Evolutionary conservation across 2,329 filamentous ascomycete species (phyloP).

Genomic region (Aureobasidium sp.): DNA sequence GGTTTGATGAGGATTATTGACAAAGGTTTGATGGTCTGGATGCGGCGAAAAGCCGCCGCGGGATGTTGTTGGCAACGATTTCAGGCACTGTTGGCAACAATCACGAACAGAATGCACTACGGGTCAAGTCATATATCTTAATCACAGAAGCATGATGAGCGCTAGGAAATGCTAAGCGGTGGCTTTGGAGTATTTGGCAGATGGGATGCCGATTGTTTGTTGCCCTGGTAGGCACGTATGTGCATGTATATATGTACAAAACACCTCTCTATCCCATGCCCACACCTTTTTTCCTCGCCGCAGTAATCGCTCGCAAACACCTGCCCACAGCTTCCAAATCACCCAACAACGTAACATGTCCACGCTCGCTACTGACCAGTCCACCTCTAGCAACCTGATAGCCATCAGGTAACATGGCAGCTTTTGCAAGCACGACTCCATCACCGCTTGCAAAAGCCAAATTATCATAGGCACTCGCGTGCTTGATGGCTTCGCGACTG

Average conservation of each 20-base stretch:
- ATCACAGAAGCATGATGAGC: no score
- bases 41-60: background rate
- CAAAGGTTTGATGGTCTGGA: background rate
- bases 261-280: conserved; percentile 54
- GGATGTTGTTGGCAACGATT: background rate
- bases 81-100: no score
- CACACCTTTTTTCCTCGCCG: conserved; percentile 64
- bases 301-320: conserved; percentile 61
- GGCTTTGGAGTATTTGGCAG: no score
- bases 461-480: conserved; percentile 75
- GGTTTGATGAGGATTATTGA: background rate
- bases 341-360: conserved; percentile 80
- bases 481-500: conserved; percentile 65
- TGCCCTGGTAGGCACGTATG: no score
- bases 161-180: no score
- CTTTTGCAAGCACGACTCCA: conserved; percentile 77
- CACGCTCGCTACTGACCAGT: conserved; percentile 70
- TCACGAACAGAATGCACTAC: no score
- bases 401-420: conserved; percentile 76
- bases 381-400: conserved; percentile 70
- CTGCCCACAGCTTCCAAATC: conserved; percentile 74
- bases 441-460: conserved; percentile 82
- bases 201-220: no score
- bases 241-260: no score
- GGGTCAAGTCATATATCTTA: no score